These are phyloP conservation scores for Paraphoma chrysanthemicola DNA, from an alignment of 2,329 filamentous ascomycete species.

Conservation along the genomic window DNA sequence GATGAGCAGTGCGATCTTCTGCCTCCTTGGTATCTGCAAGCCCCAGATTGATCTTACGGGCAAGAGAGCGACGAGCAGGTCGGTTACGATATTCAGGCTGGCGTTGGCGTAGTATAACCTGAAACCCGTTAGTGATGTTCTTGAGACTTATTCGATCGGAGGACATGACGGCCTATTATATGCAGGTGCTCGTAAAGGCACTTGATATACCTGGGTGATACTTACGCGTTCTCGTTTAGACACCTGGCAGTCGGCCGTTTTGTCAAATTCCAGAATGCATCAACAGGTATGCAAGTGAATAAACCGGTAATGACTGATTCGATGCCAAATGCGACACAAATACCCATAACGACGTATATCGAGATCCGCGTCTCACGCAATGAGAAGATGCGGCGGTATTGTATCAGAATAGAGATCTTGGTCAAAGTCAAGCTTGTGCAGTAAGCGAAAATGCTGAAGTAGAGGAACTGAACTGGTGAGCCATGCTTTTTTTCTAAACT, in stretches of 20 bases:
- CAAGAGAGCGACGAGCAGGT: constrained; percentile 24
- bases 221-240: constrained; percentile 11
- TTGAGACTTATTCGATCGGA: not conserved
- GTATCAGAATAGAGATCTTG: constrained; percentile 30
- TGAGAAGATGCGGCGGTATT: constrained; percentile 30
- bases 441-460: constrained; percentile 26
- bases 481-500: not conserved
- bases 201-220: not conserved
- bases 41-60: constrained; percentile 25
- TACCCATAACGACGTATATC: constrained; percentile 22
- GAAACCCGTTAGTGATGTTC: not conserved
- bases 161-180: not conserved
- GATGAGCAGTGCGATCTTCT: constrained; percentile 23
- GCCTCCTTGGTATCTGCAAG: constrained; percentile 19
- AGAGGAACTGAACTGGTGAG: constrained; percentile 25
- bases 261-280: constrained; percentile 22
- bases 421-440: constrained; percentile 21
- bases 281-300: constrained; percentile 26
- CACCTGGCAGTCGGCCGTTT: constrained; percentile 3
- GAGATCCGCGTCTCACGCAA: constrained; percentile 16
- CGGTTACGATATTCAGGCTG: constrained; percentile 22
- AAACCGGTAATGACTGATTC: constrained; percentile 11
- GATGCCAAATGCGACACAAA: constrained; percentile 18
- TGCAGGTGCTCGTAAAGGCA: not conserved
- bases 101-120: constrained; percentile 25